Evolutionary conservation across 2,329 filamentous ascomycete genomes (phyloP).

Genomic region (Parasarocladium wereldwijsianum): DNA sequence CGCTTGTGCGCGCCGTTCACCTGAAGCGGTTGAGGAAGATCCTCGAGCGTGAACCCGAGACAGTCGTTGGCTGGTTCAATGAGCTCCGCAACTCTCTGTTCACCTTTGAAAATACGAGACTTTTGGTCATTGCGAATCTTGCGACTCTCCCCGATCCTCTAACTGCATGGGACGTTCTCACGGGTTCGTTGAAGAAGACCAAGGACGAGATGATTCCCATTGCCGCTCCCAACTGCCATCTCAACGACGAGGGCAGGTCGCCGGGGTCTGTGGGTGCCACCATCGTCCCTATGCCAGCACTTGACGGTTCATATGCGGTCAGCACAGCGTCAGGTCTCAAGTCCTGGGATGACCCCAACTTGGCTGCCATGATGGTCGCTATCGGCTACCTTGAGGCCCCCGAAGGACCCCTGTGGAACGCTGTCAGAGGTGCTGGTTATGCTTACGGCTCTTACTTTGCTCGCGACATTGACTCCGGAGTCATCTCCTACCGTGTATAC

Average conservation of each 20-base stretch:
- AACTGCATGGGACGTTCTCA: constrained; percentile 54
- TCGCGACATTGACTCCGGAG: constrained; percentile 63
- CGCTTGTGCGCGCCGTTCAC: constrained; percentile 76
- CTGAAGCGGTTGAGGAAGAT: constrained; percentile 74
- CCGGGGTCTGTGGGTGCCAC: constrained; percentile 63
- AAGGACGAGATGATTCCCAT: constrained; percentile 49
- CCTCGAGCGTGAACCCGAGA: constrained; percentile 59
- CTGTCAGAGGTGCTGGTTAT: constrained; percentile 81
- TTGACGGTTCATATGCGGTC: constrained; percentile 82
- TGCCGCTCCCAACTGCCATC: constrained; percentile 51
- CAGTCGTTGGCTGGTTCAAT: constrained; percentile 65
- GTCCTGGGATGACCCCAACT: constrained; percentile 59
- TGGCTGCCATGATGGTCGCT: constrained; percentile 78
- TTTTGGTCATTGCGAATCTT: constrained; percentile 73
- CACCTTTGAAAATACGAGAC: constrained; percentile 70
- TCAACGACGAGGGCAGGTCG: constrained; percentile 58
- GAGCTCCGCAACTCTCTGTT: constrained; percentile 63
- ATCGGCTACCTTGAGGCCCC: constrained; percentile 83
- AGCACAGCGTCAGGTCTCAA: constrained; percentile 60
- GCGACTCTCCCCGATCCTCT: constrained; percentile 60
- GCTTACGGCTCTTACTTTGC: constrained; percentile 79
- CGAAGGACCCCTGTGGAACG: constrained; percentile 88
- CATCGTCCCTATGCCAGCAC: constrained; percentile 78
- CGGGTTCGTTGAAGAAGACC: constrained; percentile 16
- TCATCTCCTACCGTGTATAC: constrained; percentile 75